phyloP scores from a whole-genome alignment of 257 asterid species.

The Osmanthus fragrans region DNA sequence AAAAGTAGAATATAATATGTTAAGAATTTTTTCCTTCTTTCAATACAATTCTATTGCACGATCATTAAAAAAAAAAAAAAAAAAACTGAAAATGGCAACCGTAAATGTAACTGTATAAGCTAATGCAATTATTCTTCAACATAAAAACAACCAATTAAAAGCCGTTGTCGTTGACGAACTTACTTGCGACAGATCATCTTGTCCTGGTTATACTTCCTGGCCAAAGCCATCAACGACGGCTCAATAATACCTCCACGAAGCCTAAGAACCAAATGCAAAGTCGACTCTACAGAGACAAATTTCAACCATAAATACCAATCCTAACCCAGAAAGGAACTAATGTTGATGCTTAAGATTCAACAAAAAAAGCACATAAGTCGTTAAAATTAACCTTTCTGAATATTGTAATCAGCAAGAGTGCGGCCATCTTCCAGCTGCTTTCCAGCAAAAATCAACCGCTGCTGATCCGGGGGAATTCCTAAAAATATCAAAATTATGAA shows the following conservation, averaged over 20 bases:
- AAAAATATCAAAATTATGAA: background rate
- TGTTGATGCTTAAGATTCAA: background rate
- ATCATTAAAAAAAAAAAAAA: background rate
- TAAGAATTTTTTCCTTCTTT: background rate
- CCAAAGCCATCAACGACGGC: constrained; percentile 71
- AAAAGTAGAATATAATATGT: background rate
- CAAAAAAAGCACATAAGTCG: background rate
- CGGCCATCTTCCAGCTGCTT: constrained; percentile 48
- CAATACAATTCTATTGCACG: background rate
- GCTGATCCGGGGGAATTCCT: constrained; percentile 84
- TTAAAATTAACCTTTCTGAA: constrained; percentile 36
- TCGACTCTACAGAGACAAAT: constrained; percentile 41
- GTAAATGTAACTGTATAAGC: background rate
- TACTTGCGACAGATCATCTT: constrained; percentile 79
- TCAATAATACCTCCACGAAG: constrained; percentile 73
- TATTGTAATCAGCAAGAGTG: constrained; percentile 42
- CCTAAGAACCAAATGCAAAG: constrained; percentile 73
- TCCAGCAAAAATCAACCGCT: constrained; percentile 55
- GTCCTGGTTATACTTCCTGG: constrained; percentile 62
- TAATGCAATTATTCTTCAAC: background rate
- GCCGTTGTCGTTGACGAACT: background rate
- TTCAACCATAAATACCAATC: background rate
- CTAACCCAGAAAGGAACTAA: background rate
- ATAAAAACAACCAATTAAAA: background rate
- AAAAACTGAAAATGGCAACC: background rate